phyloP scores from a whole-genome alignment of 1,284 basidiomycete genomes.

The Mycena sp. region DNA sequence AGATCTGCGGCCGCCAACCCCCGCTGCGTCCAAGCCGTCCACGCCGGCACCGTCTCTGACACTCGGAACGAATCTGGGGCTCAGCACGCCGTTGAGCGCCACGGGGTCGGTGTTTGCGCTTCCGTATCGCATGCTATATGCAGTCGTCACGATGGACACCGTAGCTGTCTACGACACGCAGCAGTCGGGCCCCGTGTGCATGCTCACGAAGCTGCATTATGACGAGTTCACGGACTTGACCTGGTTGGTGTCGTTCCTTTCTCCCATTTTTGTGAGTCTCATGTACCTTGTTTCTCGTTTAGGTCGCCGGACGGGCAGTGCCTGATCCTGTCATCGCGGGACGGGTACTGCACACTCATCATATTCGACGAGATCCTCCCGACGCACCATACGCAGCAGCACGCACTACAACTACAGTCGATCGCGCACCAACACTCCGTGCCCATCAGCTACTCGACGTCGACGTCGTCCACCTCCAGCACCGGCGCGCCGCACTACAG shows the following conservation, averaged over 20 bases:
- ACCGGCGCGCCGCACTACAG: conserved; percentile 42
- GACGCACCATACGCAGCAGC: conserved; percentile 87
- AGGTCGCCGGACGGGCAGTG: conserved; percentile 98
- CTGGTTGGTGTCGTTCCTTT: conserved; percentile 73
- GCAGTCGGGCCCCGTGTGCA: conserved; percentile 91
- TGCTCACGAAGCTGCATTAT: conserved; percentile 96
- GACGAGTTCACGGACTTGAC: conserved; percentile 97
- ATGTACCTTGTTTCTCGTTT: background rate
- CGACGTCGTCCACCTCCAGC: background rate
- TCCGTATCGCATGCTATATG: conserved; percentile 95
- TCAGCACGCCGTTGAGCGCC: conserved; percentile 34
- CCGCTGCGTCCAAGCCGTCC: conserved; percentile 64
- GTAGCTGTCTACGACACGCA: conserved; percentile 98
- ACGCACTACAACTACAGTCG: conserved; percentile 85
- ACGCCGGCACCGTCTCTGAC: too few species aligned
- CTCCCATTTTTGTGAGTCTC: conserved; percentile 15
- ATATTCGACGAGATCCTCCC: conserved; percentile 92
- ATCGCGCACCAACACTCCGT: conserved; percentile 86
- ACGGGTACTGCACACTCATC: conserved; percentile 97
- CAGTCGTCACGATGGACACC: conserved; percentile 96
- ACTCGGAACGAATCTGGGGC: conserved; percentile 34
- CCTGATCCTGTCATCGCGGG: conserved; percentile 90
- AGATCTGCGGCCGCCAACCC: conserved; percentile 65
- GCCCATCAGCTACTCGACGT: conserved; percentile 52
- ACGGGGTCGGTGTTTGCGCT: conserved; percentile 83